Evolutionary conservation across 768 basidiomycete species (phyloP).

Genomic region (Gyrodon lividus): DNA sequence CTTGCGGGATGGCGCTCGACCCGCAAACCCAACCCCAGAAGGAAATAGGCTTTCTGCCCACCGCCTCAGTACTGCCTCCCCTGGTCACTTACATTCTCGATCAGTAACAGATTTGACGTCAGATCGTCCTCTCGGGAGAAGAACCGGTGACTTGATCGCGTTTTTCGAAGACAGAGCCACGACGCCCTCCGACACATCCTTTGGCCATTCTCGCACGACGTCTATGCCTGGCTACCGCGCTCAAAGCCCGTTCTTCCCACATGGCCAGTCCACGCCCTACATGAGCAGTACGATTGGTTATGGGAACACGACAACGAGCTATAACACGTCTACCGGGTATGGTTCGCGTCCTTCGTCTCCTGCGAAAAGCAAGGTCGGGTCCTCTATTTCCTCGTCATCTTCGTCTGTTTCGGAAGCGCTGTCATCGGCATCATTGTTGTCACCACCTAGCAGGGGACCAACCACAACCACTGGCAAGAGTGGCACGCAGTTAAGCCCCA

Average conservation of each 20-base stretch:
- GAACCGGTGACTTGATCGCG: constrained; percentile 70
- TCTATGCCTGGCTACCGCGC: constrained; percentile 46
- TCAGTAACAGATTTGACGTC: constrained; percentile 56
- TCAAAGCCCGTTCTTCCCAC: constrained; percentile 30
- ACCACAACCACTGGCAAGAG: constrained; percentile 18
- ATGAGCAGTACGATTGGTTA: constrained; percentile 36
- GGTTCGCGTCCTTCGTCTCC: constrained; percentile 50
- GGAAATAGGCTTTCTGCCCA: constrained; percentile 47
- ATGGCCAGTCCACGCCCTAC: constrained; percentile 41
- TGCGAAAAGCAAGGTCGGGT: constrained; percentile 41
- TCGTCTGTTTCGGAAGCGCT: constrained; percentile 22
- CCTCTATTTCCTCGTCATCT: constrained; percentile 27
- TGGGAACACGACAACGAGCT: constrained; percentile 35
- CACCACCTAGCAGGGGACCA: constrained; percentile 43
- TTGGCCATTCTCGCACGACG: constrained; percentile 51
- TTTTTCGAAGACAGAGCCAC: constrained; percentile 62
- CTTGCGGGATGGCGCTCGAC: constrained; percentile 35
- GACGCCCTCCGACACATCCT: constrained; percentile 35
- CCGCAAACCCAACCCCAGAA: constrained; percentile 43
- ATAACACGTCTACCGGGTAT: constrained; percentile 28
- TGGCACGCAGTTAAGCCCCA: constrained; percentile 36
- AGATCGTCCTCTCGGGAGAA: constrained; percentile 46
- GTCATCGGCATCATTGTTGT: constrained; percentile 44
- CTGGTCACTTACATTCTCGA: constrained; percentile 47
- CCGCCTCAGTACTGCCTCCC: constrained; percentile 37